A percentile compares a stretch with the other conserved stretches of the same genome.
Evolutionary conservation across 768 basidiomycete genomes (phyloP).

Genomic region (Hygrocybe punicea): DNA sequence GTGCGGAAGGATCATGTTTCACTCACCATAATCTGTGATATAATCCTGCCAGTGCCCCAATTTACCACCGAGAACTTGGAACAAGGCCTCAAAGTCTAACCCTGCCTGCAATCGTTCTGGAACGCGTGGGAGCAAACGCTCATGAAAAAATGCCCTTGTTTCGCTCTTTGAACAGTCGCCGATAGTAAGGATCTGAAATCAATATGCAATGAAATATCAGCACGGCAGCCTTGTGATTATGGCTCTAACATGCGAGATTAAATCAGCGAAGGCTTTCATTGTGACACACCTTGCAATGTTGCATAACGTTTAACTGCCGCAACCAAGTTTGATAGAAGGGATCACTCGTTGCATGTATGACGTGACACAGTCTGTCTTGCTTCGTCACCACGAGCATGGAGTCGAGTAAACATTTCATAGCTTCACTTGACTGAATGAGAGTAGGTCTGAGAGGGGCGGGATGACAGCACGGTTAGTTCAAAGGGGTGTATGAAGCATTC

Average conservation of each 20-base stretch:
- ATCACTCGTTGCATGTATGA: conserved; percentile 79
- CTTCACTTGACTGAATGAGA: conserved; percentile 70
- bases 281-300: conserved; percentile 69
- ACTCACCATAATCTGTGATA: conserved; percentile 63
- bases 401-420: conserved; percentile 82
- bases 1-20: background rate
- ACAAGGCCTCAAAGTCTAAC: conserved; percentile 69
- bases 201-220: background rate
- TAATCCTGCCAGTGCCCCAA: conserved; percentile 82
- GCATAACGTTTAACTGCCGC: conserved; percentile 73
- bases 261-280: background rate
- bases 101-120: conserved; percentile 54
- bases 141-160: conserved; percentile 61
- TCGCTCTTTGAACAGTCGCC: conserved; percentile 77
- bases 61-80: conserved; percentile 80
- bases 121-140: conserved; percentile 64
- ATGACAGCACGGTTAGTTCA: no score
- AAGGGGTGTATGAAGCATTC: background rate
- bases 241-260: no score
- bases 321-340: conserved; percentile 85
- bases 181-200: conserved; percentile 63
- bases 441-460: conserved; percentile 52
- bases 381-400: conserved; percentile 85
- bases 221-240: no score
- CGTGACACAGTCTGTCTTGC: conserved; percentile 80